Evolutionary conservation across 345 rosid species (phyloP).

Genomic region (Erysimum cheiranthoides): DNA sequence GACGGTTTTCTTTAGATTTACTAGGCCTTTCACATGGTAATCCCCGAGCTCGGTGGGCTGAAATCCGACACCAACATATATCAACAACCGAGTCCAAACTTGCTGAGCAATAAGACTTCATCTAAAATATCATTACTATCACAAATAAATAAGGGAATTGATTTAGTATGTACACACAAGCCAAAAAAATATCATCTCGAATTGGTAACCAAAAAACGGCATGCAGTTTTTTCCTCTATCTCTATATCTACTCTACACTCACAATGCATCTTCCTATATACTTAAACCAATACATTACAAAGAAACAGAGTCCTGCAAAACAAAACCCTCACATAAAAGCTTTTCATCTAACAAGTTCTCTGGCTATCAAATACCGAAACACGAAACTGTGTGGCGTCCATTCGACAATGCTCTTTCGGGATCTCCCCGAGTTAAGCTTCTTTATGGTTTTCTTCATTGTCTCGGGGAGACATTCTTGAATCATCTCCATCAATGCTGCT

Average conservation of each 20-base stretch:
- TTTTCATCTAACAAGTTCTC: constrained; percentile 68
- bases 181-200: constrained; percentile 34
- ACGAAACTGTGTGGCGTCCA: constrained; percentile 89
- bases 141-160: constrained; percentile 25
- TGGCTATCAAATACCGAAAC: constrained; percentile 83
- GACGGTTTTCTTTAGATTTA: too few species aligned
- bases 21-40: too few species aligned
- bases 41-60: too few species aligned
- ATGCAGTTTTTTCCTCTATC: constrained; percentile 11
- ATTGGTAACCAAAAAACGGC: constrained; percentile 35
- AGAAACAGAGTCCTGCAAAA: constrained; percentile 18
- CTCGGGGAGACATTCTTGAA: constrained; percentile 71
- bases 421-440: constrained; percentile 64
- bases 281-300: constrained; percentile 28
- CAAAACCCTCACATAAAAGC: neutral
- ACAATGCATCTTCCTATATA: constrained; percentile 18
- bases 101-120: neutral
- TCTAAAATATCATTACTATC: neutral
- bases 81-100: neutral
- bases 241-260: constrained; percentile 37
- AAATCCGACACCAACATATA: too few species aligned
- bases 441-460: constrained; percentile 55
- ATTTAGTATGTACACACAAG: constrained; percentile 32
- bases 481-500: constrained; percentile 67
- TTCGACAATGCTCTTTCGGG: constrained; percentile 67